Base-by-base conservation (phyloP, 2,329 filamentous ascomycete species). In the Erysiphe neolycopersici region DNA sequence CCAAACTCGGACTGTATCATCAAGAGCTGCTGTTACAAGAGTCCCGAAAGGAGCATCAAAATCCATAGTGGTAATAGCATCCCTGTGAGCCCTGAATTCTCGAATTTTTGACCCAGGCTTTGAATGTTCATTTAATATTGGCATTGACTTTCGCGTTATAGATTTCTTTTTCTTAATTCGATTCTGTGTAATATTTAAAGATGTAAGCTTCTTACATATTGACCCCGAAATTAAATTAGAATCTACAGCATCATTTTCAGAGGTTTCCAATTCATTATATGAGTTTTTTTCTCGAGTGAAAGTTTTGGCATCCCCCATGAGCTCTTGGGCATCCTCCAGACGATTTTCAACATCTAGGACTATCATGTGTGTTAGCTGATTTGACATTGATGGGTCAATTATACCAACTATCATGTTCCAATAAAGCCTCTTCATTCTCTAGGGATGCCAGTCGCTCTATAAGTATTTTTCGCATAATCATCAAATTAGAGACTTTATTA, bases 1-100 rank as follows among this genome's bases (percentile, higher is more conserved):
- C 89, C 89, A 98, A 17, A 98, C 89, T 48, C 81, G 73, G 38
- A 98, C 79, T 1, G 83, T 85, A 58, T 98, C 89, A 57, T 98
- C 89, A 54, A 94, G 64, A 10, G 85, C 81, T 10, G 89, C 79
- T 8, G 84, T 87, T 5, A 95, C 83, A 71, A 95, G 74, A 17
- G 83, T 91, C 14, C 89, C 89, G 59, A 95, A 95, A 0, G 89
- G 89, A n/a, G 79, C 79, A 58, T 98, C 89, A 59, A 98, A 98
- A 61, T 95, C 89, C 47, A 98, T 59, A 8, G 87, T 79, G 0
- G 85, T 92, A 48, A 98, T 79, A 46, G 70, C 71, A 57, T 98
- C 89, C 43, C 73, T 75, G 59, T 98, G 89, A 2, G 87, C 84
- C 51, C 81, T 76, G 45, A 95, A 69, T 58, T 94, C 82, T 51